Percentiles rank a stretch among this genome's conserved stretches.
phyloP scores from a whole-genome alignment of 164 flowering plant genomes.

The Dillenia turbinata region DNA sequence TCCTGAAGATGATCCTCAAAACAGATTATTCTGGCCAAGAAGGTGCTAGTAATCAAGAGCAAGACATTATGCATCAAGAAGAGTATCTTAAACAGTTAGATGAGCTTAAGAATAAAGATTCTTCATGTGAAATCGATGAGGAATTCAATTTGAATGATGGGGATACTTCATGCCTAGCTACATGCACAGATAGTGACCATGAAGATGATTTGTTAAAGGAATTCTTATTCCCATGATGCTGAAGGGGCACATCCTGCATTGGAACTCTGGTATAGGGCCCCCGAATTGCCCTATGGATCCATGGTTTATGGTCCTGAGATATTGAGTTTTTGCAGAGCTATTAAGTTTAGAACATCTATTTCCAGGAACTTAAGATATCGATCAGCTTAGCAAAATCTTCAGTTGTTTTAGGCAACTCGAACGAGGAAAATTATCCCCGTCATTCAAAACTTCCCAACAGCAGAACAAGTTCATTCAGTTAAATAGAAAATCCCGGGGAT shows the following conservation, averaged over 20 bases:
- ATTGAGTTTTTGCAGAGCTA: conserved; percentile 85
- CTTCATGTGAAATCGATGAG: conserved; percentile 38
- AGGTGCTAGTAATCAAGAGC: conserved; percentile 26
- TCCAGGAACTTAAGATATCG: conserved; percentile 89
- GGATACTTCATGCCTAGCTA: conserved; percentile 66
- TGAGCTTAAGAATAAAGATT: conserved; percentile 26
- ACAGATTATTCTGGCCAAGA: conserved; percentile 16
- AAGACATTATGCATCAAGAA: conserved; percentile 23
- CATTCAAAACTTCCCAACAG: conserved; percentile 76
- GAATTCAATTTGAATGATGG: conserved; percentile 51
- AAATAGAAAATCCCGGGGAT: conserved; percentile 56
- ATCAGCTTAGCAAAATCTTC: conserved; percentile 73
- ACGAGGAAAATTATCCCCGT: conserved; percentile 67
- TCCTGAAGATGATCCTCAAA: conserved; percentile 20
- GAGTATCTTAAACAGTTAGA: conserved; percentile 29
- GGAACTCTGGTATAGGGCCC: conserved; percentile 97
- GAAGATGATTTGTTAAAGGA: conserved; percentile 59
- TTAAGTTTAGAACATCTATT: conserved; percentile 74
- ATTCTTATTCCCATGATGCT: conserved; percentile 39
- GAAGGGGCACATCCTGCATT: conserved; percentile 77
- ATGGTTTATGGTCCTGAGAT: conserved; percentile 68
- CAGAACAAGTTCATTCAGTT: conserved; percentile 57
- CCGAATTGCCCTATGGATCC: conserved; percentile 88
- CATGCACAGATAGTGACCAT: conserved; percentile 63
- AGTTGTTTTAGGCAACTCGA: conserved; percentile 63